Evolutionary conservation across 805 yeast genomes (phyloP), one percentile per base, ranked within the genome.

Genomic region (Metschnikowia matae): DNA sequence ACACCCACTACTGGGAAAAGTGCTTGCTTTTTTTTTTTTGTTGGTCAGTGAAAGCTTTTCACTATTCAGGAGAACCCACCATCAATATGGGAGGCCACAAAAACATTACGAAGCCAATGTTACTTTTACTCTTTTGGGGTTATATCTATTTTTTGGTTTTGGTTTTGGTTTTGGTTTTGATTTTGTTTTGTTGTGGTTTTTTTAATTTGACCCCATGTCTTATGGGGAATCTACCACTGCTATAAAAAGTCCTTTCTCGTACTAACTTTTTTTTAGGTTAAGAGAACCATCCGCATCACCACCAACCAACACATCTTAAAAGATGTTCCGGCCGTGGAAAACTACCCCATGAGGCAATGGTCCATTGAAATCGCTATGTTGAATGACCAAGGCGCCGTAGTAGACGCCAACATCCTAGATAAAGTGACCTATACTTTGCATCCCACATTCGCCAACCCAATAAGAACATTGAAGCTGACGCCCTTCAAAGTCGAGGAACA

Each of bases 321-420:
- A 53, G 96, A 87, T 61, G 82, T 84, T 23, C 87, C 95, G 13
- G 84, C 91, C 14, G 94, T 87, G 50, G 90, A 87, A 58, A 95
- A 89, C 65, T 92, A 86, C 66, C 98, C 99, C 15, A 85, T 92
- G 87, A 84, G 98, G 65, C 83, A 83, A 68, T 92, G 99, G 99
- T 79, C 87, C 43, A 85, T 94, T 56, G 83, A 84, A 65, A 79
- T 94, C 44, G 69, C 80, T 38, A 68, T 90, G 63, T 77, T 94
- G 53, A 91, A 90, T 60, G 84, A 83, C 53, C 80, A 82, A 51
- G 97, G 96, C 17, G 80, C 84, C 51, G 92, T 85, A 60, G 75
- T 87, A 43, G 92, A 97, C 13, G 97, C 97, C 2, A 82, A 77
- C 42, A 78, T 92, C 49, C 87, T 92, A 62, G 98, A 94, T 67